phyloP scores from a whole-genome alignment of 768 basidiomycete genomes.

The Sistotremastrum niveocremeum region DNA sequence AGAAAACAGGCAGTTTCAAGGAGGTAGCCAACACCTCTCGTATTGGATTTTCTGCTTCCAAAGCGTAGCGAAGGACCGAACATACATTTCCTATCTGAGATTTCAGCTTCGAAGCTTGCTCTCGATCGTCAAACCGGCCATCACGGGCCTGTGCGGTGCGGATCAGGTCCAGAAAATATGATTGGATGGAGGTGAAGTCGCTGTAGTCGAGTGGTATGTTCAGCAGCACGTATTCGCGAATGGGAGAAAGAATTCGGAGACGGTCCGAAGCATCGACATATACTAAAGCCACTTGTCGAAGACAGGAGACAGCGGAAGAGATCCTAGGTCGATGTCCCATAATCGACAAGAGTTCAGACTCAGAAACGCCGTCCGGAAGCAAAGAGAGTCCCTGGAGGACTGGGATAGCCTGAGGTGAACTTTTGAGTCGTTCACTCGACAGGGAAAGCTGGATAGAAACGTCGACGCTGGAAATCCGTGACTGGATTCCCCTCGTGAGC shows the following conservation, averaged over 20 bases:
- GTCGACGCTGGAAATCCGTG: constrained; percentile 18
- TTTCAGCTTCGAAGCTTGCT: no score
- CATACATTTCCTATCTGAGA: no score
- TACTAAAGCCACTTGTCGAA: constrained; percentile 10
- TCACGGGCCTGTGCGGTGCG: no score
- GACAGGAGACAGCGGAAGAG: background rate
- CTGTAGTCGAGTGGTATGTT: constrained; percentile 7
- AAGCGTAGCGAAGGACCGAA: no score
- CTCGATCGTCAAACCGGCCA: no score
- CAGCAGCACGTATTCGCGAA: constrained; percentile 10
- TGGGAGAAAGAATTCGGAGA: constrained; percentile 12
- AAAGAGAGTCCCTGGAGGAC: constrained; percentile 17
- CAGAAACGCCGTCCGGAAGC: constrained; percentile 17
- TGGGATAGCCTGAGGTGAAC: constrained; percentile 9
- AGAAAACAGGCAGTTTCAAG: no score
- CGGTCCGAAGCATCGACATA: constrained; percentile 7
- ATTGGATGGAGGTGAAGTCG: constrained; percentile 6
- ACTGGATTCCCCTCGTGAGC: constrained; percentile 6
- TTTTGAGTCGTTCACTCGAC: constrained; percentile 17
- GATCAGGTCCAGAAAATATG: constrained; percentile 9
- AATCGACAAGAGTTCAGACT: background rate
- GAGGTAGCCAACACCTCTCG: no score
- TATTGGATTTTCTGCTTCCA: no score
- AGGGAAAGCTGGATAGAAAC: constrained; percentile 20
- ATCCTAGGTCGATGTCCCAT: no score